phyloP scores from a whole-genome alignment of 2,329 filamentous ascomycete genomes.

The Penicillium sp. region DNA sequence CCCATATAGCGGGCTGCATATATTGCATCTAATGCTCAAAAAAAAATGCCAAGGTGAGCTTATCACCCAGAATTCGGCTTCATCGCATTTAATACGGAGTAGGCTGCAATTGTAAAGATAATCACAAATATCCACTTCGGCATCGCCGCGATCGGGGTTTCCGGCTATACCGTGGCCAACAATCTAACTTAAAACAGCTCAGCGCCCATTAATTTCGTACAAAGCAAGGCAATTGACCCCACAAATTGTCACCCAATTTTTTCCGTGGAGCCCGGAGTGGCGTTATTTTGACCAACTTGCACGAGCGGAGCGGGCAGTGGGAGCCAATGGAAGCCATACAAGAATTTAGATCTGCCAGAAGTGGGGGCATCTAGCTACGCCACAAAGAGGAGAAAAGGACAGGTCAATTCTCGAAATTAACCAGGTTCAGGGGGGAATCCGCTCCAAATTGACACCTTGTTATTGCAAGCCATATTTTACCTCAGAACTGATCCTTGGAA shows the following conservation, averaged over 20 bases:
- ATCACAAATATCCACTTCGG: neutral
- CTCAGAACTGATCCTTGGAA: neutral
- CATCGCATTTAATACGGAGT: no score
- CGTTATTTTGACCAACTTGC: constrained; percentile 4
- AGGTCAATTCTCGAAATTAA: neutral
- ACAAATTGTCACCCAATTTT: neutral
- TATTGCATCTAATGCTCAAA: no score
- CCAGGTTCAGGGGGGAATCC: neutral
- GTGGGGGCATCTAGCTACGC: neutral
- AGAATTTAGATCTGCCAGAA: neutral
- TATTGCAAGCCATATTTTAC: neutral
- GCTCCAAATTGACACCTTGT: neutral
- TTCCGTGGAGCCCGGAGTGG: neutral
- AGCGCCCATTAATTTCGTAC: neutral
- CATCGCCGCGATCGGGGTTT: neutral
- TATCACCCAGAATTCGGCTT: no score
- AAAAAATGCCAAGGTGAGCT: no score
- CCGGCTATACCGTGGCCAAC: neutral
- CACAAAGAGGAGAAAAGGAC: neutral
- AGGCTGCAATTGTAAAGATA: neutral
- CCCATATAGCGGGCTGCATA: no score
- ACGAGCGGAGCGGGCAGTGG: neutral
- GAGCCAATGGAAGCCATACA: neutral
- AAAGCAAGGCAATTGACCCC: neutral
- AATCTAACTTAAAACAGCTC: neutral